Base-by-base conservation (phyloP, 1,139 yeast genomes). In the Spencermartinsiella ligniputridi region DNA sequence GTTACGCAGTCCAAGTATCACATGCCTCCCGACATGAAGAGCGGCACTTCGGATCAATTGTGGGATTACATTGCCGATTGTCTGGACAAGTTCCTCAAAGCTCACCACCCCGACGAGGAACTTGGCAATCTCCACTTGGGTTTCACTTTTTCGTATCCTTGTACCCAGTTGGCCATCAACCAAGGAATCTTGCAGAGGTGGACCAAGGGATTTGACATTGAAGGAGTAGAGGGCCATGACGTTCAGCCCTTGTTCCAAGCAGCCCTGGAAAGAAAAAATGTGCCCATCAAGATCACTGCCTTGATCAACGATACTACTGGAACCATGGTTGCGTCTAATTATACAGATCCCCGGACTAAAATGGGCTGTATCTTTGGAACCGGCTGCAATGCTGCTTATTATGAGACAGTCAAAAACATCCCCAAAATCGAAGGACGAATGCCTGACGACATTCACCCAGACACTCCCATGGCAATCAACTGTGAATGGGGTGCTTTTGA, bases 401-500 rank as follows among this genome's bases (percentile, higher is more conserved):
- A 81, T 68, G 98, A 92, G 59, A 71, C 71, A 35, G 83, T 81
- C 46, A 66, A 72, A 46, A 79, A 80, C 59, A 82, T 92, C 61
- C 94, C 94, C 53, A 92, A 92, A 72, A 76, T 92, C 56, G 80
- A 80, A 58, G 96, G 95, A 46, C 71, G 69, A 57, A 66, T 83
- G 48, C 75, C 79, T 25, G 71, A 67, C 19, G 96, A 88, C 60
- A 76, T 89, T 54, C 64, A 74, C 37, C 68, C 65, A 12, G 78
- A 77, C 37, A 76, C 87, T 27, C 81, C 82, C 52, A 90, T 92
- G 95, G 97, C 96, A 44, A 90, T 92, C 68, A 92, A 92, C 74
- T 90, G 97, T 74, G 98, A 92, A 72, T 92, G 92, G 71, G 97
- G 97, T 60, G 92, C 97, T 5, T 92, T 92, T 63, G 97, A 92